These are phyloP conservation scores for Auriscalpium microsporum DNA, from an alignment of 768 basidiomycete genomes.

Conservation along the genomic window DNA sequence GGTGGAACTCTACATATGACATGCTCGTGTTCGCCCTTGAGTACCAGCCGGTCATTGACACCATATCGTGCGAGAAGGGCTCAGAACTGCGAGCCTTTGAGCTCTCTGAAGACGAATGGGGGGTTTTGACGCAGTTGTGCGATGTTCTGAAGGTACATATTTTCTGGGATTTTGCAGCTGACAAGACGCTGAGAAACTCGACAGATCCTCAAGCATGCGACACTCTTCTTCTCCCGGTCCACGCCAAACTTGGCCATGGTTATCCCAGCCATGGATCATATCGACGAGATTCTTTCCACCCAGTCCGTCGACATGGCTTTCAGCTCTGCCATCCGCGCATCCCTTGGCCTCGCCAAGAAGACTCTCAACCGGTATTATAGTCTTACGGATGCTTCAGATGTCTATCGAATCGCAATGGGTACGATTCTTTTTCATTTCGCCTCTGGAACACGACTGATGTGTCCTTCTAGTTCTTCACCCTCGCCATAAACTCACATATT, in stretches of 20 bases:
- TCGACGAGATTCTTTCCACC: constrained; percentile 15
- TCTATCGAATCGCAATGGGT: constrained; percentile 4
- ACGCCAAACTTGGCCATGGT: constrained; percentile 23
- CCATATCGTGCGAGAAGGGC: background rate
- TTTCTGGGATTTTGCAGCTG: background rate
- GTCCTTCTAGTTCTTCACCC: constrained; percentile 27
- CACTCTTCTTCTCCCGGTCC: constrained; percentile 23
- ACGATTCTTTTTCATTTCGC: background rate
- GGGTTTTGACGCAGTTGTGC: background rate
- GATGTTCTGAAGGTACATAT: background rate
- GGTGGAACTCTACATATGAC: constrained; percentile 19
- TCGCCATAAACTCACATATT: constrained; percentile 28
- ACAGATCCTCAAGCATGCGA: constrained; percentile 30
- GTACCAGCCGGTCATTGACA: constrained; percentile 6
- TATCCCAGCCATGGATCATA: constrained; percentile 32
- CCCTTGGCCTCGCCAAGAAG: background rate
- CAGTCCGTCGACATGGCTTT: background rate
- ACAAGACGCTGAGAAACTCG: background rate
- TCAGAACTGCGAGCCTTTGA: constrained; percentile 2
- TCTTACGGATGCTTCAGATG: background rate
- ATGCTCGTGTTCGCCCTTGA: constrained; percentile 9
- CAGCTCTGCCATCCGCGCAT: background rate
- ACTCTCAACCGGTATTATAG: background rate
- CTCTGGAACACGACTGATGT: too few relatives aligned
- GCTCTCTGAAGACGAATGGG: constrained; percentile 1